Evolutionary conservation across 1,284 basidiomycete genomes (phyloP).

Genomic region (Chalciporus sp.): DNA sequence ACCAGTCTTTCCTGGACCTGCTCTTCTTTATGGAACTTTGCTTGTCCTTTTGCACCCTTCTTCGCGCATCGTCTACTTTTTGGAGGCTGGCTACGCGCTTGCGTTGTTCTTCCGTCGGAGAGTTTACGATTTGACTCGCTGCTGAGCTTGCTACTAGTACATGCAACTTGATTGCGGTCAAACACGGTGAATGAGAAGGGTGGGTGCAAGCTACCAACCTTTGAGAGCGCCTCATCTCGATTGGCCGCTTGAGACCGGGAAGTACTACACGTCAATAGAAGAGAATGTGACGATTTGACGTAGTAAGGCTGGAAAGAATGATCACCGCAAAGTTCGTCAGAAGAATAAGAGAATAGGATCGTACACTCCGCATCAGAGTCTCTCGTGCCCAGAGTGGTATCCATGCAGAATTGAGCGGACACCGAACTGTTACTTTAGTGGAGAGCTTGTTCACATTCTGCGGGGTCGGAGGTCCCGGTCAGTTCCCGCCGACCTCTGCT

Average conservation of each 20-base stretch:
- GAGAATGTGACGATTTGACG: constrained; percentile 60
- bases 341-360: not conserved
- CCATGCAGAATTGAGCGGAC: constrained; percentile 58
- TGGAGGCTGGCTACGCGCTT: constrained; percentile 52
- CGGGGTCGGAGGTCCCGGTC: not conserved
- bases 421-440: constrained; percentile 70
- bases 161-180: constrained; percentile 50
- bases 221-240: constrained; percentile 66
- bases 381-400: constrained; percentile 68
- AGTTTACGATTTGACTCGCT: constrained; percentile 49
- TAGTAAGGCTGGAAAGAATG: constrained; percentile 56
- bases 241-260: constrained; percentile 78
- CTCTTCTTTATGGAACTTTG: constrained; percentile 47
- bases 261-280: constrained; percentile 66
- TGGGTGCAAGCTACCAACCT: constrained; percentile 42
- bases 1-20: constrained; percentile 33
- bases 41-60: constrained; percentile 53
- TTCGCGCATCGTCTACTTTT: constrained; percentile 46
- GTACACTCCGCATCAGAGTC: constrained; percentile 53
- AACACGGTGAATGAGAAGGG: not conserved
- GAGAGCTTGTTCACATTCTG: constrained; percentile 85
- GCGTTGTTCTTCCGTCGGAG: constrained; percentile 58
- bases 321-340: not conserved
- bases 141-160: constrained; percentile 51
- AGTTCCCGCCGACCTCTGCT: not conserved